These are phyloP conservation scores for Ganoderma leucocontextum DNA, from an alignment of 1,284 basidiomycete genomes.

Conservation along the genomic window DNA sequence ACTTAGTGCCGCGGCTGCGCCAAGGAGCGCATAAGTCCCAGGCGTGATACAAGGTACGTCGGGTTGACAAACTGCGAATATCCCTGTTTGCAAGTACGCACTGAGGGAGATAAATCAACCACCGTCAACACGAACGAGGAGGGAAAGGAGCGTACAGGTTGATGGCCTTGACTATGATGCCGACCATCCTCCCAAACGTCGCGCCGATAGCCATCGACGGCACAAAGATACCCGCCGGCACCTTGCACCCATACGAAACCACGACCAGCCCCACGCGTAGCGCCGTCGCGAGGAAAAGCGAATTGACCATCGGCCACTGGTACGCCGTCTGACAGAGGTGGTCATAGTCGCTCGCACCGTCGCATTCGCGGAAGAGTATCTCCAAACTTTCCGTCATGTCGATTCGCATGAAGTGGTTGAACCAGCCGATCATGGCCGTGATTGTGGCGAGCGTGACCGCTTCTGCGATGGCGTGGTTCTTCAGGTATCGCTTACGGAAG, in stretches of 20 bases:
- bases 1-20: slow-evolving; percentile 93
- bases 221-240: slow-evolving; percentile 97
- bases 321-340: slow-evolving; percentile 94
- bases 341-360: slow-evolving; percentile 91
- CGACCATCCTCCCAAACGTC: slow-evolving; percentile 95
- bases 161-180: slow-evolving; percentile 94
- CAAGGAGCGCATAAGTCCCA: slow-evolving; percentile 96
- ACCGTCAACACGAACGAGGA: neutral
- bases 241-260: slow-evolving; percentile 95
- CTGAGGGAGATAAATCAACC: slow-evolving; percentile 48
- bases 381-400: slow-evolving; percentile 99
- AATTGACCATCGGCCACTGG: slow-evolving; percentile 96
- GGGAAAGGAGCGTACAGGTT: slow-evolving; percentile 67
- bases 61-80: slow-evolving; percentile 91
- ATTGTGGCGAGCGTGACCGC: slow-evolving; percentile 88
- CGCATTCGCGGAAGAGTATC: slow-evolving; percentile 97
- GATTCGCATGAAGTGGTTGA: slow-evolving; percentile 93
- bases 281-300: slow-evolving; percentile 90
- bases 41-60: slow-evolving; percentile 98
- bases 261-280: slow-evolving; percentile 90
- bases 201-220: slow-evolving; percentile 98
- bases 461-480: slow-evolving; percentile 87
- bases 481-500: slow-evolving; percentile 91
- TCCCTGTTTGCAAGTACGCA: slow-evolving; percentile 82
- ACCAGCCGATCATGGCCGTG: slow-evolving; percentile 93